These are phyloP conservation scores for Talaromyces borbonicus DNA, from an alignment of 495 filamentous ascomycete genomes.

Conservation along the genomic window DNA sequence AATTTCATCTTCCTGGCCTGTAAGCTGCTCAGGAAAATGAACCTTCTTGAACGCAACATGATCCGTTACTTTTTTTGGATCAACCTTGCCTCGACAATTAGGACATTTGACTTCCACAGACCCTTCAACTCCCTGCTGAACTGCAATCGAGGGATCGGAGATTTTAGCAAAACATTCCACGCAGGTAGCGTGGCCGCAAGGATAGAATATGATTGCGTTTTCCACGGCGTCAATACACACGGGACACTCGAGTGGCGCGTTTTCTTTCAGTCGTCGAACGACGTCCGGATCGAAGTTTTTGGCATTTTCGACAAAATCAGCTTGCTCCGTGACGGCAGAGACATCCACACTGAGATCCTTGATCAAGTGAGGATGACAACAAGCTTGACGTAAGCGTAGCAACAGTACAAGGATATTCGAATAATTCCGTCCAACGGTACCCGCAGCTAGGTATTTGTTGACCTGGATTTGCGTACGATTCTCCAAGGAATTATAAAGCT, in stretches of 20 bases:
- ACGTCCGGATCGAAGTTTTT: constrained; percentile 49
- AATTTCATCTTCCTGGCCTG: constrained; percentile 21
- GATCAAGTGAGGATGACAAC: constrained; percentile 89
- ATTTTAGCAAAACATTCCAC: constrained; percentile 68
- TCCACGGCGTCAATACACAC: constrained; percentile 70
- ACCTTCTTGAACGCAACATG: constrained; percentile 64
- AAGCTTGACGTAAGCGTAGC: constrained; percentile 65
- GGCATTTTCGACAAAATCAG: constrained; percentile 59
- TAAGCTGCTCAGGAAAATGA: constrained; percentile 44
- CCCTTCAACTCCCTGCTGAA: constrained; percentile 49
- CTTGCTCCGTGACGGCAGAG: constrained; percentile 42
- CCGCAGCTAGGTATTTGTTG: constrained; percentile 65
- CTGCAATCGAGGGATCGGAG: constrained; percentile 46
- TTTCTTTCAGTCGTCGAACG: constrained; percentile 58
- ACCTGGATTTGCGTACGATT: constrained; percentile 54
- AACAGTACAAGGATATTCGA: constrained; percentile 77
- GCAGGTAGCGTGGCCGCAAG: constrained; percentile 80
- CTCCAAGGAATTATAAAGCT: constrained; percentile 67
- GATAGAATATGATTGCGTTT: constrained; percentile 71
- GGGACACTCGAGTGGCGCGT: constrained; percentile 54
- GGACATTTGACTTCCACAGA: constrained; percentile 56
- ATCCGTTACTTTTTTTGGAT: constrained; percentile 61
- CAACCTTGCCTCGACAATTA: constrained; percentile 56
- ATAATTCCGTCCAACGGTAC: constrained; percentile 69
- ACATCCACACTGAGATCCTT: constrained; percentile 54